Conservation (phyloP, 345 rosid genomes). For the Moricandia moricandioides region DNA sequence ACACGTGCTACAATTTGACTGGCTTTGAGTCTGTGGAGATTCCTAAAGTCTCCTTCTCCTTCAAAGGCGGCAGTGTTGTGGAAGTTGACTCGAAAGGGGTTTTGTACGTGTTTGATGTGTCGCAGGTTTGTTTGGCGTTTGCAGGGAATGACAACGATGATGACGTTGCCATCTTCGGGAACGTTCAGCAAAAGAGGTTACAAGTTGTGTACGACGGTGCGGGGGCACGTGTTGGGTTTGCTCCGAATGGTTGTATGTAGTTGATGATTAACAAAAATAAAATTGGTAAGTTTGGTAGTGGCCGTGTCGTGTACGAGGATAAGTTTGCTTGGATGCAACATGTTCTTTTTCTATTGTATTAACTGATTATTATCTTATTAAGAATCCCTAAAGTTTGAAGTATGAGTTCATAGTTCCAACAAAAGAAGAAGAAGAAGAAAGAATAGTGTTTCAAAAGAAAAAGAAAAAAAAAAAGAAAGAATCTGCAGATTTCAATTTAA, state of each 20-base stretch:
- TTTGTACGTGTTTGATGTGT: slow-evolving; percentile 15
- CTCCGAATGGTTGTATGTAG: slow-evolving; percentile 45
- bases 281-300: neutral
- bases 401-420: too few species aligned
- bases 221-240: slow-evolving; percentile 34
- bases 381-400: too few species aligned
- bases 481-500: too few species aligned
- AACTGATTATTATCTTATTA: too few species aligned
- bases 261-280: slow-evolving; percentile 12
- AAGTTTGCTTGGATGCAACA: neutral
- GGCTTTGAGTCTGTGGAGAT: neutral
- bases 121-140: slow-evolving; percentile 73
- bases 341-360: neutral
- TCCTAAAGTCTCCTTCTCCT: neutral
- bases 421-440: too few species aligned
- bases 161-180: slow-evolving; percentile 54
- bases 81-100: slow-evolving; percentile 24
- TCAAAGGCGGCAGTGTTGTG: neutral
- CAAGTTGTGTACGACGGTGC: slow-evolving; percentile 63
- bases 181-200: slow-evolving; percentile 59
- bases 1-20: neutral
- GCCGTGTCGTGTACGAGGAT: neutral
- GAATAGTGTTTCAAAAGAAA: too few species aligned
- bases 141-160: slow-evolving; percentile 48
- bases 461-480: too few species aligned